phyloP scores from a whole-genome alignment of 345 rosid species.

The Syzygium aqueum region DNA sequence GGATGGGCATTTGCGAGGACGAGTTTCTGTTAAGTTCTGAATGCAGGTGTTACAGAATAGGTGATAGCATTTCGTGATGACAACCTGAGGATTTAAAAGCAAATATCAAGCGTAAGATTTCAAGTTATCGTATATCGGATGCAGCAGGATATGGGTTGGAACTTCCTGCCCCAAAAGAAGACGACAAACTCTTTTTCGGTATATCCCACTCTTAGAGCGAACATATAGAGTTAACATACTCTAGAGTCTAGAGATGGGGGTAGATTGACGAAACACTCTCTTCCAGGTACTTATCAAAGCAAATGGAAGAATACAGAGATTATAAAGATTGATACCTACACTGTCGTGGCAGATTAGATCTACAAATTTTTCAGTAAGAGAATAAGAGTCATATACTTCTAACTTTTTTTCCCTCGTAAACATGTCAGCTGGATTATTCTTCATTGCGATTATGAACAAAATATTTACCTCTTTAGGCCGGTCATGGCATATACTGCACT shows the following conservation, averaged over 20 bases:
- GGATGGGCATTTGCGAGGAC: slow-evolving; percentile 83
- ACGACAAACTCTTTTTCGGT: background rate
- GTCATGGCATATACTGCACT: slow-evolving; percentile 83
- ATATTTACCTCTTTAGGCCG: slow-evolving; percentile 76
- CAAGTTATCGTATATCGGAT: background rate
- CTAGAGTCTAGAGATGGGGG: background rate
- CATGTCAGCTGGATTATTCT: background rate
- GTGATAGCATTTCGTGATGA: slow-evolving; percentile 94
- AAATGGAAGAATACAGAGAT: background rate
- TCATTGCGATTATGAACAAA: background rate
- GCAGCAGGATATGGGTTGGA: background rate
- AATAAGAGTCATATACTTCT: background rate
- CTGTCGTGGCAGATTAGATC: background rate
- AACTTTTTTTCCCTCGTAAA: background rate
- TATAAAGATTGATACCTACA: background rate
- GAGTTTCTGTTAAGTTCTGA: slow-evolving; percentile 57
- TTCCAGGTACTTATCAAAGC: background rate
- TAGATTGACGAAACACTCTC: background rate
- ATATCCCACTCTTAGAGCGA: background rate
- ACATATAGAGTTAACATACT: background rate
- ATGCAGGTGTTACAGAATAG: slow-evolving; percentile 87
- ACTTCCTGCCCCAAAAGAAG: background rate
- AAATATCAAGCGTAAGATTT: background rate
- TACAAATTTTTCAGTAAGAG: background rate
- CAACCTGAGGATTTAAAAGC: slow-evolving; percentile 42